Evolutionary conservation across 441 rosid genomes (phyloP), one percentile per base, ranked within the genome.

Genomic region (Daphne laureola): DNA sequence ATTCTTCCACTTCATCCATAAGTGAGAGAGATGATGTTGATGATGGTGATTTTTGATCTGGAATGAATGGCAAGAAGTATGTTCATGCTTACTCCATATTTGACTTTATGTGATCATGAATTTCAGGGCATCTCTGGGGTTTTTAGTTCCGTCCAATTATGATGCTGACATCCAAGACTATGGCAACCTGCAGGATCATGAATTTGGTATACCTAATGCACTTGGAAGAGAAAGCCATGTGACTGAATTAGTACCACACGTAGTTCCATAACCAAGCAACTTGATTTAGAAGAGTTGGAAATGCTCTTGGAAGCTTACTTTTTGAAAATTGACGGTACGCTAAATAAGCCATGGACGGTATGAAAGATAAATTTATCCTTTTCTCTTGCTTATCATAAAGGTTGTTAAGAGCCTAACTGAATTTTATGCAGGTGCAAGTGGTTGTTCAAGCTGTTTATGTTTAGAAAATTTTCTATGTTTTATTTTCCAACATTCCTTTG

Each of bases 221-320:
- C 72, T 67, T 47, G 63, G 83, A 49, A 74, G 79, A 50, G 81
- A 55, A 35, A 78, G 85, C 71, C 86, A 77, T 59, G 79, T 80
- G 58, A 77, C 82, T 16, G 74, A 11, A 56, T 85, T 11, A 81
- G 92, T 62, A 68, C 92, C 54, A 73, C 82, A 18, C 70, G 57
- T 26, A 85, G 94, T 72, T 73, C 76, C 21, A 67, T 70, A 57
- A 78, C 73, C 70, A 82, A 87, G 63, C 70, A 73, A 17, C 73
- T 82, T 49, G 82, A 81, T 62, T 85, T 83, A 0, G 88, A 79
- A 66, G 98, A 90, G 69, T 86, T 91, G 18, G 98, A 87, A 61
- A 91, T 87, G 98, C 87, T 87, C 56, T 59, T 90, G 76, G 98
- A 87, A 70, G 96, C 96, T 8, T 87, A 87, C 62, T 85, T 90